Conservation (phyloP, 805 yeast genomes). For the Diddensiella caesifluorescens region DNA sequence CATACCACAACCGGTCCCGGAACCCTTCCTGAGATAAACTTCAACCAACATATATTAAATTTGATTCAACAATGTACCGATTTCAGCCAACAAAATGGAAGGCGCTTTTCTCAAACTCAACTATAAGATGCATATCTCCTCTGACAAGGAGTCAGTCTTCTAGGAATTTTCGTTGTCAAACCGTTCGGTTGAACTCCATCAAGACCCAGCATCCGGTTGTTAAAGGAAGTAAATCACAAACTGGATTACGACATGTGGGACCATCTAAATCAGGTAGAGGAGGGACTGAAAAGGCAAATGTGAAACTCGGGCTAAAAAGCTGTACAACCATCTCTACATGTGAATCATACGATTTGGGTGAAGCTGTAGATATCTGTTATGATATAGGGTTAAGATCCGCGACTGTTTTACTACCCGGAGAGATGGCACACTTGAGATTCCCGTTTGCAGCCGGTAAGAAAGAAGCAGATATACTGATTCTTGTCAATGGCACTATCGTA, state of each 20-base stretch:
- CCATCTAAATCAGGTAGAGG: not conserved
- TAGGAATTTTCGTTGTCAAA: too few relatives aligned
- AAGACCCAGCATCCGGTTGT: too few relatives aligned
- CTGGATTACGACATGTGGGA: constrained; percentile 1
- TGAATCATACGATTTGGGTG: constrained; percentile 59
- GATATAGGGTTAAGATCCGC: constrained; percentile 36
- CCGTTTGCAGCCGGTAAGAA: constrained; percentile 31
- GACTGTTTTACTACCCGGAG: constrained; percentile 52
- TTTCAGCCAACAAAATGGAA: too few relatives aligned
- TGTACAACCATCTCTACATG: constrained; percentile 70
- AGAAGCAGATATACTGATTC: constrained; percentile 53
- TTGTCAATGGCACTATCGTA: constrained; percentile 74
- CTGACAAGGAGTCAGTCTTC: too few relatives aligned
- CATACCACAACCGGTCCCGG: too few relatives aligned
- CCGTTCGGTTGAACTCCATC: too few relatives aligned
- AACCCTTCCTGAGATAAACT: too few relatives aligned
- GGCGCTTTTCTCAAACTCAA: too few relatives aligned
- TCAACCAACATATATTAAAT: too few relatives aligned
- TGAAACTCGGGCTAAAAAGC: constrained; percentile 24
- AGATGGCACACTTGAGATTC: constrained; percentile 53
- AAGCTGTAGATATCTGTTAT: constrained; percentile 38
- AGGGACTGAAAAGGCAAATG: not conserved
- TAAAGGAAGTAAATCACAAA: too few relatives aligned
- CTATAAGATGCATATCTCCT: too few relatives aligned
- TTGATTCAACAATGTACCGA: too few relatives aligned